A percentile compares a stretch with the other conserved stretches of the same genome.
Conservation (phyloP, 2,329 filamentous ascomycete genomes). For the Fusarium chuoi region DNA sequence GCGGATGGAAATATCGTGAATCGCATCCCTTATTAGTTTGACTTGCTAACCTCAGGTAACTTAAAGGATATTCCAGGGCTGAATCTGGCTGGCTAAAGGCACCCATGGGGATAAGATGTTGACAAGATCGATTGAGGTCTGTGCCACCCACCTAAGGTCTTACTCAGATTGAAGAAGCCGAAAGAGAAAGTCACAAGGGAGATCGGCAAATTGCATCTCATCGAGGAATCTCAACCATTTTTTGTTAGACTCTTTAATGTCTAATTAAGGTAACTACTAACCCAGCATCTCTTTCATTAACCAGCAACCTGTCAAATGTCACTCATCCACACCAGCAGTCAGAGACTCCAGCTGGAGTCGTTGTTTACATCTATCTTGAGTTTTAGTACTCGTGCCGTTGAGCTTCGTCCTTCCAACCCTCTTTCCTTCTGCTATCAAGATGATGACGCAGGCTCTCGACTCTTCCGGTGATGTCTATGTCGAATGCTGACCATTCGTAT, state of each 20-base stretch:
- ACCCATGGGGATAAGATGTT: not conserved
- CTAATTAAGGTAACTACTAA: conserved; percentile 3
- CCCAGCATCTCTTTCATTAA: not conserved
- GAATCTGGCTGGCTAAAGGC: not conserved
- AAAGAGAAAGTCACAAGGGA: not conserved
- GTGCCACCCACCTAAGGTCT: not conserved
- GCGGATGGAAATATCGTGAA: not conserved
- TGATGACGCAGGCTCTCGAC: not conserved
- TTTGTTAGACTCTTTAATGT: not conserved
- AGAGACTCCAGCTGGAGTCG: not conserved
- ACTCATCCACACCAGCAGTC: not conserved
- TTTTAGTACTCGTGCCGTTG: not conserved
- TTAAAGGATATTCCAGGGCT: not conserved
- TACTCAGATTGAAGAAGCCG: not conserved
- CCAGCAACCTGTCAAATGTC: conserved; percentile 8
- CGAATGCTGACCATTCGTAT: not conserved
- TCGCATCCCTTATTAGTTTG: not conserved
- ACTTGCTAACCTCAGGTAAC: not conserved
- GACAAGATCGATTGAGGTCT: not conserved
- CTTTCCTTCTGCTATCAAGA: not conserved
- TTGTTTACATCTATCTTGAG: not conserved
- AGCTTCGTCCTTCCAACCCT: not conserved
- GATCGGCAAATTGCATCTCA: conserved; percentile 9
- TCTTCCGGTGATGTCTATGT: not conserved
- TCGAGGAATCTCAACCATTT: not conserved